Conservation (phyloP, 345 rosid species). For the Populus davidiana region DNA sequence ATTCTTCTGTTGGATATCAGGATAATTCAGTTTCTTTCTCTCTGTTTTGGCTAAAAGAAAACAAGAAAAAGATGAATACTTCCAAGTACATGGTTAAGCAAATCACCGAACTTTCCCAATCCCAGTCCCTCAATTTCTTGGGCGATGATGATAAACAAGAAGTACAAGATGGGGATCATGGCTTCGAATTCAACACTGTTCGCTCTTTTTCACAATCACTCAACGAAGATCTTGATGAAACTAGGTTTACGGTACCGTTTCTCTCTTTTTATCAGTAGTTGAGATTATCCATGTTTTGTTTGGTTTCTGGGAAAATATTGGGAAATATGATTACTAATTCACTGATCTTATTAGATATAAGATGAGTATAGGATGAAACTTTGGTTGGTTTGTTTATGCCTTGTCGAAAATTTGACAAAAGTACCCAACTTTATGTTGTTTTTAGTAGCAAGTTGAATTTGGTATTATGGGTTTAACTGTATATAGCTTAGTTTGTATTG, state of each 20-base stretch:
- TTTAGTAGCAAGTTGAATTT: not conserved
- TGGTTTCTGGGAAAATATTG: not conserved
- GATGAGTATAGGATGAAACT: not conserved
- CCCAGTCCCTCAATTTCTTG: constrained; percentile 24
- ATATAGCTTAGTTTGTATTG: not conserved
- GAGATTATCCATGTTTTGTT: not conserved
- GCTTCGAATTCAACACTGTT: constrained; percentile 21
- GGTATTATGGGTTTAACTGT: not conserved
- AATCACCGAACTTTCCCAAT: constrained; percentile 26
- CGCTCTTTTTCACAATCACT: constrained; percentile 1
- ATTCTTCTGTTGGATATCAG: not conserved
- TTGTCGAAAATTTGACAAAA: not conserved
- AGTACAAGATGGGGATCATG: constrained; percentile 11
- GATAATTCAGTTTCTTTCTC: not conserved
- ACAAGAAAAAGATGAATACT: constrained; percentile 24
- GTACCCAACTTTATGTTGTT: not conserved
- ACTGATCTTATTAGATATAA: not conserved
- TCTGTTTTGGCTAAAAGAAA: not conserved
- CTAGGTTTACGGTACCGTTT: constrained; percentile 18
- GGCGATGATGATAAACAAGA: constrained; percentile 23
- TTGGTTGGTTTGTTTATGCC: not conserved
- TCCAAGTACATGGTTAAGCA: constrained; percentile 39
- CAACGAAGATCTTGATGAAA: not conserved
- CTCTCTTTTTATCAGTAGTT: not conserved
- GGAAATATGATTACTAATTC: not conserved